Conservation (phyloP, 202 grass and related monocot species). For the Setaria italica region DNA sequence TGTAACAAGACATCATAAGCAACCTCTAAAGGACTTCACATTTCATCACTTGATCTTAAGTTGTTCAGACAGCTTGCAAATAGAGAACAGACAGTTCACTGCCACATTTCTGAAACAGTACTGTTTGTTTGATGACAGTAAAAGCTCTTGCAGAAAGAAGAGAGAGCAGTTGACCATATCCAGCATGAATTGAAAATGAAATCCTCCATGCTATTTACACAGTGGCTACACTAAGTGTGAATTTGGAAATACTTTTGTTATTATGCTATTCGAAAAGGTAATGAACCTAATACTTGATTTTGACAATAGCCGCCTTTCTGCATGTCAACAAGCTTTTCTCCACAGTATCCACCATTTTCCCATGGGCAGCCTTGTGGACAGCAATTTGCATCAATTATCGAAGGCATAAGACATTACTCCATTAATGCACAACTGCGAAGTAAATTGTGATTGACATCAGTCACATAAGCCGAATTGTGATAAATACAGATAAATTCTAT, state of each 20-base stretch:
- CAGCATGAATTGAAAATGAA: background rate
- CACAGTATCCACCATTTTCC: background rate
- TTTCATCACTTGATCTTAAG: background rate
- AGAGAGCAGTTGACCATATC: background rate
- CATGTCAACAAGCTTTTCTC: background rate
- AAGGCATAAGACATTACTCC: background rate
- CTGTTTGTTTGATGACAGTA: conserved; percentile 4
- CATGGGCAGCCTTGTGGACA: background rate
- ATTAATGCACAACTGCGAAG: background rate
- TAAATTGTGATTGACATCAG: background rate
- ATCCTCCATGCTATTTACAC: background rate
- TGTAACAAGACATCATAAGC: background rate
- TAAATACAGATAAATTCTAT: background rate
- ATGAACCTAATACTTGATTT: background rate
- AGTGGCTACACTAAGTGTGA: background rate
- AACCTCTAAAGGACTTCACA: background rate
- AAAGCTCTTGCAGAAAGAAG: background rate
- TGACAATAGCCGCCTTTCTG: background rate
- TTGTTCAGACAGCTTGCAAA: background rate
- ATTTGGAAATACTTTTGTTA: background rate
- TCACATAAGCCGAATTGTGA: background rate
- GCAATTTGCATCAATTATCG: background rate
- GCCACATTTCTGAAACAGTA: background rate
- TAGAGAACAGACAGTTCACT: background rate
- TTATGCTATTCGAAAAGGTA: background rate